A percentile compares a stretch with the other conserved stretches of the same genome.
These are phyloP conservation scores for Ceriops tagal DNA, from an alignment of 345 rosid species.

Conservation along the genomic window DNA sequence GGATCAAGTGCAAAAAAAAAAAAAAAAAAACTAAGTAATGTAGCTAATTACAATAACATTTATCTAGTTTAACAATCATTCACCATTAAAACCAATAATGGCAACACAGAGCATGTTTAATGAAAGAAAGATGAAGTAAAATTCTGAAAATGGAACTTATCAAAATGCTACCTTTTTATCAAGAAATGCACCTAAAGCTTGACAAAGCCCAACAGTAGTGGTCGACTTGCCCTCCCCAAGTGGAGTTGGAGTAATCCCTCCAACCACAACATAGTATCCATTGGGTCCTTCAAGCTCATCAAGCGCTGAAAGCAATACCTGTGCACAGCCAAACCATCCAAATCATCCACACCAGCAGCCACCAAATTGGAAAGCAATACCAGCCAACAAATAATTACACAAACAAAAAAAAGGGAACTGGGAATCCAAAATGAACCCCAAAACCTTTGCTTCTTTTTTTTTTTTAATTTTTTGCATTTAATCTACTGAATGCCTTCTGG, in stretches of 20 bases:
- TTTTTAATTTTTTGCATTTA: too few relatives aligned
- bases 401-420: too few relatives aligned
- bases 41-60: neutral
- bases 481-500: too few relatives aligned
- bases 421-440: too few relatives aligned
- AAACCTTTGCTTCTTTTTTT: too few relatives aligned
- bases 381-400: too few relatives aligned
- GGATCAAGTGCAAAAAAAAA: neutral
- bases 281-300: slow-evolving; percentile 73
- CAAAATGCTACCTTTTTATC: slow-evolving; percentile 63
- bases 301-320: slow-evolving; percentile 76
- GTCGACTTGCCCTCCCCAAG: slow-evolving; percentile 98
- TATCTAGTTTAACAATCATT: neutral
- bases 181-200: slow-evolving; percentile 91
- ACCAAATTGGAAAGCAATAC: too few relatives aligned
- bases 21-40: neutral
- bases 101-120: neutral
- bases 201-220: slow-evolving; percentile 93
- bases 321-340: slow-evolving; percentile 1
- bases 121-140: neutral
- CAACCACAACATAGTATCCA: slow-evolving; percentile 94
- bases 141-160: too few relatives aligned
- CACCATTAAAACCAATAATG: neutral
- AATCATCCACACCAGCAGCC: neutral
- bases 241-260: slow-evolving; percentile 99